Conservation (phyloP, 1,284 basidiomycete species). For the Ceratobasidium theobromae region DNA sequence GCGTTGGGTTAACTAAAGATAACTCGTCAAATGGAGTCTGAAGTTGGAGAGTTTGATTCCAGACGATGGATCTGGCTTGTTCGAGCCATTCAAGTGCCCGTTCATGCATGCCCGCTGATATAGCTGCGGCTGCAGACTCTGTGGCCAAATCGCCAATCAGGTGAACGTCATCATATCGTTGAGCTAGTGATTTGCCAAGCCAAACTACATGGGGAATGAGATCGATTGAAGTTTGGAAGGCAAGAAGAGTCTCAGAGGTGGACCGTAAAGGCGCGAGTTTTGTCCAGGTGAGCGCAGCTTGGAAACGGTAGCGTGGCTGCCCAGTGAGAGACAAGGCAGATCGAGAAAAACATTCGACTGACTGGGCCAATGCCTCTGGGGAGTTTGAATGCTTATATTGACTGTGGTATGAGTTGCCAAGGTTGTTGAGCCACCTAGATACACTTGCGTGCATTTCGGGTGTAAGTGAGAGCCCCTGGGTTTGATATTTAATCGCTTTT, state of each 20-base stretch:
- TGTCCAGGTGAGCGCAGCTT: not conserved
- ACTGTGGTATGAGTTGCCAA: not conserved
- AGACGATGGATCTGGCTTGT: not conserved
- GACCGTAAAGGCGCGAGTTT: not conserved
- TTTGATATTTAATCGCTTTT: not conserved
- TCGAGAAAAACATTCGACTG: not conserved
- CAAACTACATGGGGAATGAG: not conserved
- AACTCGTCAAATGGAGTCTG: not conserved
- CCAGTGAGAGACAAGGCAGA: not conserved
- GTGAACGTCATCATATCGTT: not conserved
- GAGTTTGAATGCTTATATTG: not conserved
- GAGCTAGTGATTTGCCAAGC: not conserved
- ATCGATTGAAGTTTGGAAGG: not conserved
- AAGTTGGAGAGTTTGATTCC: no score
- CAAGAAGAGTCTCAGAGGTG: not conserved
- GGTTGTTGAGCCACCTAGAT: not conserved
- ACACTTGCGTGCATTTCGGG: not conserved
- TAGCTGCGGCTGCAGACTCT: not conserved
- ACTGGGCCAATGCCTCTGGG: not conserved
- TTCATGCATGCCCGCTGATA: not conserved
- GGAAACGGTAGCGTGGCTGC: not conserved
- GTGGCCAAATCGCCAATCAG: not conserved
- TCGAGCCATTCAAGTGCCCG: conserved; percentile 17
- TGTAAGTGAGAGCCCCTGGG: not conserved
- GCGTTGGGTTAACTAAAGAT: not conserved